Conservation (phyloP, 768 basidiomycete species). For the Atractiella rhizophila region DNA sequence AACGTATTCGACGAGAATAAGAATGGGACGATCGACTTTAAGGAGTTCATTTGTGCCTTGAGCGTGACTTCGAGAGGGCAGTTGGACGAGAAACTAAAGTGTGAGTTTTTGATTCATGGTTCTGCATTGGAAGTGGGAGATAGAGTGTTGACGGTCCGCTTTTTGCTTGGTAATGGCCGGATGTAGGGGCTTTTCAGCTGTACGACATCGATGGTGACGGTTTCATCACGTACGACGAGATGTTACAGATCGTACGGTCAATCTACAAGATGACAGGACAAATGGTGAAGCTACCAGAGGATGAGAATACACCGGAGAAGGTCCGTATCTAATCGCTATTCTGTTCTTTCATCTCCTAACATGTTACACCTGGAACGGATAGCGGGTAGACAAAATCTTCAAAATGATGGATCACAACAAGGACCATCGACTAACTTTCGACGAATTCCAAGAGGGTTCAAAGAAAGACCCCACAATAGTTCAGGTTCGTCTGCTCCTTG, state of each 20-base stretch:
- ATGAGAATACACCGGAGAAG: conserved; percentile 99
- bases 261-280: conserved; percentile 99
- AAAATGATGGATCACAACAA: conserved; percentile 89
- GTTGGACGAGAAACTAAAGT: conserved; percentile 93
- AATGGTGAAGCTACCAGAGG: conserved; percentile 93
- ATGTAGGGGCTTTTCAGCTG: conserved; percentile 93
- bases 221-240: conserved; percentile 91
- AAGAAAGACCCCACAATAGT: conserved; percentile 99
- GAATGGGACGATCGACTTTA: conserved; percentile 95
- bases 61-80: conserved; percentile 79
- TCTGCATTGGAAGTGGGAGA: neutral
- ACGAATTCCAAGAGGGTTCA: conserved; percentile 92
- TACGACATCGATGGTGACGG: conserved; percentile 99
- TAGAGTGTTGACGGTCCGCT: neutral
- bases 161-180: neutral
- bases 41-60: conserved; percentile 94
- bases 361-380: neutral
- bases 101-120: conserved; percentile 28
- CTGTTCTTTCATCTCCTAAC: neutral
- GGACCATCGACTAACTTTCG: conserved; percentile 54
- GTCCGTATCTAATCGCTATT: conserved; percentile 22
- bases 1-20: conserved; percentile 55
- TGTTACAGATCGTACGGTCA: conserved; percentile 89
- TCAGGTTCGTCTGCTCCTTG: conserved; percentile 34
- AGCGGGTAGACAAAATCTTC: conserved; percentile 99